Base-by-base conservation (phyloP, 768 basidiomycete species). In the Erythrobasidium yunnanense region DNA sequence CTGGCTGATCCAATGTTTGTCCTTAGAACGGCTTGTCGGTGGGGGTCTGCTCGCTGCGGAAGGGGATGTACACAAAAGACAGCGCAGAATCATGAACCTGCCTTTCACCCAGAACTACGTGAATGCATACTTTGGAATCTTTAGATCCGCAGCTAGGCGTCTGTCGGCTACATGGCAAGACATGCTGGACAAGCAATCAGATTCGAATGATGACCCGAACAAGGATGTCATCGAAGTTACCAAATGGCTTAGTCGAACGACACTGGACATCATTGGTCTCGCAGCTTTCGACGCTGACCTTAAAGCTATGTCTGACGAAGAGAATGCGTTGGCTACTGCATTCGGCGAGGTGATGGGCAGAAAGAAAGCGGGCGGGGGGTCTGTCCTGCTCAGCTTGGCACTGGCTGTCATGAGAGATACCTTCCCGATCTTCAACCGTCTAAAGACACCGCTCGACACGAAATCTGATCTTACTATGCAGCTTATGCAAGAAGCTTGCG, bases 161-260 rank as follows among this genome's bases (percentile, higher is more conserved):
- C n/a, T n/a, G n/a, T n/a, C n/a, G n/a, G n/a, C n/a, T n/a, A 7
- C 7, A 15, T 45, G 11, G 17, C 33, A 51, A n/a, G n/a, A 69
- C 7, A 23, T 66, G 0, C 5, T 70, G 33, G 45, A 47, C 5
- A n/a, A 20, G 6, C 42, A 49, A 34, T 23, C 30, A 47, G 6
- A 23, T 23, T 20, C 15, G 25, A 45, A 38, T 49, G 57, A 6
- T 32, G 23, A 6, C 13, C 11, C 13, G 11, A 15, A 52, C 15
- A 11, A 27, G 38, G 42, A 23, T 22, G 33, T 49, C 7, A 23
- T 78, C 51, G 76, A 79, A 29, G 69, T 78, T 2, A 51, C 69
- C 47, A 63, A 63, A 17, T 78, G 73, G 71, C 62, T 78, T 2
- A 73, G 71, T 1, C 70, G 75, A 50, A 50, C 73, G 3, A 78